Conservation (phyloP, 495 filamentous ascomycete species). For the Oidiodendron maius region DNA sequence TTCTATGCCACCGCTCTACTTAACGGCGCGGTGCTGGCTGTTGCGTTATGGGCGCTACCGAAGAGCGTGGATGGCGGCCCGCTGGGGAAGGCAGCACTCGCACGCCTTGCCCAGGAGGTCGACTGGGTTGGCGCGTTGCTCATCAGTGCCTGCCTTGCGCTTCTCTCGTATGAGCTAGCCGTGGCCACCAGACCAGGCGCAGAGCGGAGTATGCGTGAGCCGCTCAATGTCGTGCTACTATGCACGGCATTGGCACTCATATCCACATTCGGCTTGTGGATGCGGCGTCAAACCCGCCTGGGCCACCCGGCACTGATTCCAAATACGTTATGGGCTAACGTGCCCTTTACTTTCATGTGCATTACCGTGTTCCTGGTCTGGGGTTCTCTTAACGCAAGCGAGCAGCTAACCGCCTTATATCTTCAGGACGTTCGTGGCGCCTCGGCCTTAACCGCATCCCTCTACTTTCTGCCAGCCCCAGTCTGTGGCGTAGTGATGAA, state of each 20-base stretch:
- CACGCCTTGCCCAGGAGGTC: constrained; percentile 26
- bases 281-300: constrained; percentile 33
- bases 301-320: constrained; percentile 45
- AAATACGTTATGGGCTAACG: constrained; percentile 47
- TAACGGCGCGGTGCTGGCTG: constrained; percentile 5
- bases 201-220: constrained; percentile 5
- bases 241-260: constrained; percentile 30
- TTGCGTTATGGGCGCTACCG: constrained; percentile 24
- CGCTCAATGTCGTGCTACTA: constrained; percentile 36
- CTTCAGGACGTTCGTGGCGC: constrained; percentile 49
- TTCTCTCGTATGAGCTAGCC: constrained; percentile 41
- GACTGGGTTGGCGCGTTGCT: constrained; percentile 46
- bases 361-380: constrained; percentile 43
- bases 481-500: too few species aligned
- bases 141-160: constrained; percentile 32
- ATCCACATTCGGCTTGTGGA: constrained; percentile 41
- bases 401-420: constrained; percentile 44
- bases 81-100: neutral
- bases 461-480: too few species aligned
- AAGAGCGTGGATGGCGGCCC: constrained; percentile 17
- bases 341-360: constrained; percentile 42
- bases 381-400: constrained; percentile 39
- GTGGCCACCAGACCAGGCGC: constrained; percentile 4
- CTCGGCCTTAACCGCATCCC: constrained; percentile 43
- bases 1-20: constrained; percentile 39